Evolutionary conservation across 768 basidiomycete genomes (phyloP).

Genomic region (Leccinum disarticulatum): DNA sequence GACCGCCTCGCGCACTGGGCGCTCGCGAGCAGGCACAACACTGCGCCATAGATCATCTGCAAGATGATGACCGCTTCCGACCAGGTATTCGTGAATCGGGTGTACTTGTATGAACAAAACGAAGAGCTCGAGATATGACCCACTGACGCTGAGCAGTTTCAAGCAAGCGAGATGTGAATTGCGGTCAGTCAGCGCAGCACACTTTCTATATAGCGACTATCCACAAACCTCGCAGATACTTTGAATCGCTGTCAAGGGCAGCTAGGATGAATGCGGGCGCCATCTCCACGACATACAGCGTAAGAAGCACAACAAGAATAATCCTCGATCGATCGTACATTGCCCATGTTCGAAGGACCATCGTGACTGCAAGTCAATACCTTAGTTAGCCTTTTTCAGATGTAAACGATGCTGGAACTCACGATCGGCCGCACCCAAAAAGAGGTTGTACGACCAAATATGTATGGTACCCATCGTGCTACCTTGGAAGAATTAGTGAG

Average conservation of each 20-base stretch:
- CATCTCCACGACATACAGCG: not conserved
- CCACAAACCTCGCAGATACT: not conserved
- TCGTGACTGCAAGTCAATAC: not conserved
- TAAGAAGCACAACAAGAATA: not conserved
- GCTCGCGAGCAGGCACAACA: not conserved
- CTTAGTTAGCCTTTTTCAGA: too few relatives aligned
- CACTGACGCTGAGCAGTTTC: not conserved
- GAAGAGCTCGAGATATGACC: too few relatives aligned
- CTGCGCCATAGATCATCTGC: not conserved
- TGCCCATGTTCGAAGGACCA: constrained; percentile 3
- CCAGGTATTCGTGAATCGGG: not conserved
- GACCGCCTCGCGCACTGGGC: not conserved
- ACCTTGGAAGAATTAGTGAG: not conserved
- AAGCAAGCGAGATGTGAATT: not conserved
- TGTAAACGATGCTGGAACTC: not conserved
- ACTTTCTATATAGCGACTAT: not conserved
- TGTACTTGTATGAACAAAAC: not conserved
- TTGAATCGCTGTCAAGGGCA: not conserved
- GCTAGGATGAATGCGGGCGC: not conserved
- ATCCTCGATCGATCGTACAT: not conserved
- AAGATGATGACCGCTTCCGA: not conserved
- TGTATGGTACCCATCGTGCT: not conserved
- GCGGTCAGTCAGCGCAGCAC: not conserved
- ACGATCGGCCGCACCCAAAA: not conserved
- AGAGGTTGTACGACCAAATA: not conserved